A percentile compares a stretch with the other conserved stretches of the same genome.
Evolutionary conservation across 2,329 filamentous ascomycete genomes (phyloP).

Genomic region (Exutisphaerella laricina): DNA sequence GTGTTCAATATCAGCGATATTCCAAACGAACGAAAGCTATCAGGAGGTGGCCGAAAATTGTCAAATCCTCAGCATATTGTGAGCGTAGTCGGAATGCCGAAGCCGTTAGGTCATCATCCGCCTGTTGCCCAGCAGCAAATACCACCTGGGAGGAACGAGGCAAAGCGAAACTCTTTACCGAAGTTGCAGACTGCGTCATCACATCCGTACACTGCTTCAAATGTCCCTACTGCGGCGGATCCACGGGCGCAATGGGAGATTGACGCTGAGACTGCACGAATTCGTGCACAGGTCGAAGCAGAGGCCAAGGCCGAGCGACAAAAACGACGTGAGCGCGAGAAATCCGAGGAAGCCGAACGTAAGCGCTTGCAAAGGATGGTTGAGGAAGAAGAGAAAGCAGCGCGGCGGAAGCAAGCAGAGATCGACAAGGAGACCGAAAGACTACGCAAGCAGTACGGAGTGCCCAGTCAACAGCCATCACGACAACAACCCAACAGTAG

Average conservation of each 20-base stretch:
- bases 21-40: slow-evolving; percentile 28
- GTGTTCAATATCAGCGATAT: slow-evolving; percentile 67
- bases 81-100: slow-evolving; percentile 17
- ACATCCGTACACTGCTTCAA: slow-evolving; percentile 9
- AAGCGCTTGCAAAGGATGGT: slow-evolving; percentile 51
- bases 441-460: slow-evolving; percentile 62
- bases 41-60: slow-evolving; percentile 22
- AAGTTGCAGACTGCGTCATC: slow-evolving; percentile 26
- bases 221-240: slow-evolving; percentile 40
- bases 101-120: slow-evolving; percentile 18
- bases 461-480: slow-evolving; percentile 31
- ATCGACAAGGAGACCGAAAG: slow-evolving; percentile 70
- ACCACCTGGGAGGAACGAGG: slow-evolving; percentile 13
- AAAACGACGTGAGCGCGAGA: slow-evolving; percentile 52
- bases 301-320: slow-evolving; percentile 45
- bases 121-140: slow-evolving; percentile 7
- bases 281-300: slow-evolving; percentile 39
- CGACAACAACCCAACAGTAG: slow-evolving; percentile 11
- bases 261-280: slow-evolving; percentile 45
- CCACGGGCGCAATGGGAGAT: slow-evolving; percentile 50
- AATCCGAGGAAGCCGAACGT: slow-evolving; percentile 52
- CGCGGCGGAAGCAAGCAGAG: slow-evolving; percentile 45
- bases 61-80: slow-evolving; percentile 23
- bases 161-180: slow-evolving; percentile 25
- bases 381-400: slow-evolving; percentile 56